phyloP scores from a whole-genome alignment of 441 rosid genomes.

The Adansonia gregorii region DNA sequence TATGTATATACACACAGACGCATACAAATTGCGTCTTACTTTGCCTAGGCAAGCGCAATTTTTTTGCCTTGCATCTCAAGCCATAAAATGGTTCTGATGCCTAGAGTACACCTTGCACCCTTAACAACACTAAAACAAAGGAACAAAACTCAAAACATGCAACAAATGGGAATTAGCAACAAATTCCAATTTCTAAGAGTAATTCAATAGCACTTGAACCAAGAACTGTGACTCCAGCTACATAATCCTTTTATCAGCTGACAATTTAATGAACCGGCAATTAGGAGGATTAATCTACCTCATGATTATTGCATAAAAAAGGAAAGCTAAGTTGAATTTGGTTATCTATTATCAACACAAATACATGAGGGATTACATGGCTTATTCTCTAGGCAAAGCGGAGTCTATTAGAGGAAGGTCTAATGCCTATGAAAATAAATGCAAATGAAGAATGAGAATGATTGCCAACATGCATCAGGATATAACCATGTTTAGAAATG shows the following conservation, averaged over 20 bases:
- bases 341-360: not conserved
- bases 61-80: slow-evolving; percentile 1
- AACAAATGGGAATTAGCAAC: not conserved
- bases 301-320: not conserved
- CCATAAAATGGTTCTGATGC: not conserved
- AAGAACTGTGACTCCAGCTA: not conserved
- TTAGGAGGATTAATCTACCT: slow-evolving; percentile 11
- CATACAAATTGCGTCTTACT: slow-evolving; percentile 6
- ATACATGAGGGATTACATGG: not conserved
- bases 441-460: not conserved
- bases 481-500: slow-evolving; percentile 1
- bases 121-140: slow-evolving; percentile 12
- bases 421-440: not conserved
- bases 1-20: not conserved
- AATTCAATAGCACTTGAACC: not conserved
- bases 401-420: not conserved
- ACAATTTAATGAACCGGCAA: not conserved
- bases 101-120: slow-evolving; percentile 13
- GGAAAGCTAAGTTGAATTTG: slow-evolving; percentile 10
- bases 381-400: not conserved
- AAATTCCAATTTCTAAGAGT: slow-evolving; percentile 6
- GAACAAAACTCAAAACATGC: slow-evolving; percentile 23
- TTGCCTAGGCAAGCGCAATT: not conserved
- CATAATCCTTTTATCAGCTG: slow-evolving; percentile 8
- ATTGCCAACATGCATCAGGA: not conserved